Evolutionary conservation across 2,329 filamentous ascomycete species (phyloP), one percentile per base, ranked within the genome.

Genomic region (Phyllosticta capitalensis): DNA sequence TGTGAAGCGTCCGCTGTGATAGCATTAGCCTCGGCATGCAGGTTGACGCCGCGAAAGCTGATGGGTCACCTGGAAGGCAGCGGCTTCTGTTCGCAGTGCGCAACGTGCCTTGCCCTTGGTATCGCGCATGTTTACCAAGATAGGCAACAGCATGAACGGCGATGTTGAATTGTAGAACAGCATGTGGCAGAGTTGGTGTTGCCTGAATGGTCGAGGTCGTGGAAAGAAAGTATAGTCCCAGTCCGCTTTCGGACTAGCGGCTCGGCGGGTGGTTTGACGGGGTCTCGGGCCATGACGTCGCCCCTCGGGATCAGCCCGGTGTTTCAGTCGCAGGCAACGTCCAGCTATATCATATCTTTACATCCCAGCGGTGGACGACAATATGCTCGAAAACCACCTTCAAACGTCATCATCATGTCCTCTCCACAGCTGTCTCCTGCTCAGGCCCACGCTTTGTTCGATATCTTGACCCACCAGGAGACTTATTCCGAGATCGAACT

Each of bases 401-500:
- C 38, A 17, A 6, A 5, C 17, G 14, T 14, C 38, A 2, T 45
- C 38, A n/a, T 1, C 38, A 45, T 45, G 38, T 54, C 59, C 49
- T 26, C 56, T 33, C 48, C 66, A 54, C 61, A 66, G 51, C 72
- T 81, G 53, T 74, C 76, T 20, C 67, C 77, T 26, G 68, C 70
- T 58, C 78, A 80, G 65, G 72, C 74, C 19, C 74, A 78, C 61
- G 79, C 80, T 52, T 74, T 82, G 51, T 78, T 82, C 67, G 80
- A 82, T 65, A 75, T 82, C 64, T 68, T 82, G 45, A 79, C 77
- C 59, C 80, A 81, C 67, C 73, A 78, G 69, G 77, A 81, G 65
- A 77, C 79, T 49, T 82, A 82, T 71, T 72, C 80, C 12, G 89
- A 94, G 72, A 88, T 90, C 62, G 81, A 87, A 67, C 80, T 79